phyloP scores from a whole-genome alignment of 2,329 filamentous ascomycete genomes.

The Ophiocordyceps robertsii region DNA sequence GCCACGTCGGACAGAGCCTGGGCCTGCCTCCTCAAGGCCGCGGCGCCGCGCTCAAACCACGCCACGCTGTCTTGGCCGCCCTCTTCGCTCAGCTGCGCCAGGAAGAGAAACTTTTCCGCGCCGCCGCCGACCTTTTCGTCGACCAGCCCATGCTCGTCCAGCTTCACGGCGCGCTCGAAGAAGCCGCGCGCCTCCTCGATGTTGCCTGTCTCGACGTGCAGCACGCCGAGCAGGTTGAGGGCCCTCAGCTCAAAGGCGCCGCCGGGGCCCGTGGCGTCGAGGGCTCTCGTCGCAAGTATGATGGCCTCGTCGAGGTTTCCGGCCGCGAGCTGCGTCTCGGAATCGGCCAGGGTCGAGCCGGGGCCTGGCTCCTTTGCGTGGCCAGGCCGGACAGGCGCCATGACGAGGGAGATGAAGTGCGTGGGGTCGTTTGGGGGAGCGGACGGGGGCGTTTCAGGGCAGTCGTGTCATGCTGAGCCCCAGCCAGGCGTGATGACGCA shows the following conservation, averaged over 20 bases:
- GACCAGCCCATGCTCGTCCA: slow-evolving; percentile 63
- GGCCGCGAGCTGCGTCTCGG: slow-evolving; percentile 26
- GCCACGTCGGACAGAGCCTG: slow-evolving; percentile 40
- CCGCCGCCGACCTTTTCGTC: slow-evolving; percentile 66
- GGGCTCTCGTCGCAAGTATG: slow-evolving; percentile 26
- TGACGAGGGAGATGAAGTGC: slow-evolving; percentile 6
- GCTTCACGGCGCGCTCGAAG: slow-evolving; percentile 58
- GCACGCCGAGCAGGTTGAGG: slow-evolving; percentile 66
- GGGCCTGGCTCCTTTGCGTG: slow-evolving; percentile 18
- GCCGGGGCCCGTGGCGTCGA: slow-evolving; percentile 26
- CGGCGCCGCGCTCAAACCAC: slow-evolving; percentile 60
- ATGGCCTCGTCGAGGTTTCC: slow-evolving; percentile 28
- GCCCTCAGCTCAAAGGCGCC: slow-evolving; percentile 47
- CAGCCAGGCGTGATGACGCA: no score
- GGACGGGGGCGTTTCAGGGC: no score
- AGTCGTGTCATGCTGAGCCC: no score
- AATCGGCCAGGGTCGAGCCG: slow-evolving; percentile 21
- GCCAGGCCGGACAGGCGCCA: slow-evolving; percentile 28
- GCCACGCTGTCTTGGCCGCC: slow-evolving; percentile 51
- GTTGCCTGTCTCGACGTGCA: slow-evolving; percentile 72
- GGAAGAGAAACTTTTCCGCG: slow-evolving; percentile 86
- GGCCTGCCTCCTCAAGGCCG: slow-evolving; percentile 59
- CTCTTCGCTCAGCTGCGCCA: slow-evolving; percentile 75
- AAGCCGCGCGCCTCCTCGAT: slow-evolving; percentile 58
- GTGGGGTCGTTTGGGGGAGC: no score